Evolutionary conservation across 2,329 filamentous ascomycete species (phyloP), one percentile per base, ranked within the genome.

Genomic region (Rugonectria rugulosa): DNA sequence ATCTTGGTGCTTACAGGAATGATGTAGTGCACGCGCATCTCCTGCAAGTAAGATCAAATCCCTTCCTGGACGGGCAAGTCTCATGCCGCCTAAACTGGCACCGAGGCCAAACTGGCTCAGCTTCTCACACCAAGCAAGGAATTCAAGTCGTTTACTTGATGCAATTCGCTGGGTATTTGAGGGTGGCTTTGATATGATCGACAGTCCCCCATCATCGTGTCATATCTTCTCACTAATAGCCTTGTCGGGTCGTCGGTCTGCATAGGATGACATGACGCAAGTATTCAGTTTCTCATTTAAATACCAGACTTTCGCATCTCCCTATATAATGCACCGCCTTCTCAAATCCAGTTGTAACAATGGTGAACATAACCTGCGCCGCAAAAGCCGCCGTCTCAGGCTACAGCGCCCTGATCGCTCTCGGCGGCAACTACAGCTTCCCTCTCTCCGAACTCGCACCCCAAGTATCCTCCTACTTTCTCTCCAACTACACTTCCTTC

Each of bases 401-500:
- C 12, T 45, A 45, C 11, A 34, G 29, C 27, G 42, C 42, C 17
- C 26, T 32, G 9, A 45, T 45, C 27, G 42, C 42, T 11, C 14
- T 45, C 6, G 42, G 42, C 11, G 42, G 42, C 6, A 21, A 45
- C 17, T 45, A 45, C 19, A 17, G 20, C 17, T 21, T 31, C 17
- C 42, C 42, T 21, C 42, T 45, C 6, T 19, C 19, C 15, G 27
- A 45, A 10, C 42, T 45, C 17, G 42, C 20, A 12, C 7, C 27
- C 10, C 8, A 45, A 15, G 42, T 45, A 10, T 32, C 42, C 9
- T 23, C 17, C 15, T 45, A 34, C 27, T 45, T 45, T 15, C 42
- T 45, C 12, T 27, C 26, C 8, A 45, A 45, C 20, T 45, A 45
- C 27, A 45, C 27, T n/a, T 45, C 42, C 6, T 45, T 45, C 15